Base-by-base conservation (phyloP, 345 rosid species). In the Angophora floribunda region DNA sequence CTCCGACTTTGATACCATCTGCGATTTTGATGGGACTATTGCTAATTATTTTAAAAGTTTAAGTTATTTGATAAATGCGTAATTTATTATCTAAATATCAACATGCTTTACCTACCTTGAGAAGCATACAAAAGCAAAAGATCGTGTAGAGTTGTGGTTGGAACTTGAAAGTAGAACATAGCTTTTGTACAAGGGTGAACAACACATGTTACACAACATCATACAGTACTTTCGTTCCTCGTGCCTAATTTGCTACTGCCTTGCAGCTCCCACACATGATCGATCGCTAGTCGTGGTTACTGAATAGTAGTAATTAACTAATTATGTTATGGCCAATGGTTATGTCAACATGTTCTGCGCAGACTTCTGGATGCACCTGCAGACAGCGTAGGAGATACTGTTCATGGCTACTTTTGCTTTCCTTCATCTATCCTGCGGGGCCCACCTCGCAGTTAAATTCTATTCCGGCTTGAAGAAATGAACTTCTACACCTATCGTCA, bases 391-490 rank as follows among this genome's bases (percentile, higher is more conserved):
- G 67, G 67, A 59, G 67, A 59, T 6, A 55, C 67, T 10, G 14
- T 16, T 32, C 41, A 32, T 32, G 7, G 59, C 8, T 55, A 55
- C 59, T 55, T 8, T 21, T 57, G 65, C 65, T 57, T 57, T 57
- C 65, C 13, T 57, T 24, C 65, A 24, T 24, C 65, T 10, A 36
- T 5, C 49, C 28, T 5, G 26, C 3, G 49, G 41, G 82, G 19
- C 13, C 82, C 9, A 26, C 17, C 14, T 9, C 52, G 45, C n/a
- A 32, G 44, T 10, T 59, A 61, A 30, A 85, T 26, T 78, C 89
- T 78, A 91, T 59, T 67, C 78, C n/a, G 95, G 94, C 87, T 90
- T 93, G 93, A 94, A 94, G 93, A 94, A 93, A 90, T 93, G 92
- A 78, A 90, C 86, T 85, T 91, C 86, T 21, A 95, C 88, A 44